Evolutionary conservation across 805 yeast genomes (phyloP).

Genomic region (Hanseniaspora taiwanica): DNA sequence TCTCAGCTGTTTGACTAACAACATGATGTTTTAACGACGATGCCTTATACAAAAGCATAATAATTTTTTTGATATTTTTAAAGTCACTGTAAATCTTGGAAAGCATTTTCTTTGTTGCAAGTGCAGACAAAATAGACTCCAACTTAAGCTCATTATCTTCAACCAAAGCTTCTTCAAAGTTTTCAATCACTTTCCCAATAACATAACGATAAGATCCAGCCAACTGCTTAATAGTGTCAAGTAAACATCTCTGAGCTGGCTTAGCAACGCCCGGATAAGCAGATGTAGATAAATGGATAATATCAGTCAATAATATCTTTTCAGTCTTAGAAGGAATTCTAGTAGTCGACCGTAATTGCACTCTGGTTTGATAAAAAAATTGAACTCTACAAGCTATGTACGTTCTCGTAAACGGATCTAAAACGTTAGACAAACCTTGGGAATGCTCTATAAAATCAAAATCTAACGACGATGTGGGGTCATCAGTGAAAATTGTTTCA

Average conservation of each 20-base stretch:
- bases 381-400: conserved; percentile 64
- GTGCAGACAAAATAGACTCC: conserved; percentile 49
- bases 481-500: conserved; percentile 46
- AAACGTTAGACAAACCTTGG: conserved; percentile 49
- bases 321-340: conserved; percentile 60
- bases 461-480: conserved; percentile 40
- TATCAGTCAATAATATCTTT: conserved; percentile 45
- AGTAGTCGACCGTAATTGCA: conserved; percentile 56
- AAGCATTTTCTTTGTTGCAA: conserved; percentile 44
- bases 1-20: conserved; percentile 31
- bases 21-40: conserved; percentile 39
- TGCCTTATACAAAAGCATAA: conserved; percentile 39
- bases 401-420: conserved; percentile 65
- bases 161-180: conserved; percentile 36
- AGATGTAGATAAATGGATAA: conserved; percentile 52
- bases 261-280: conserved; percentile 55
- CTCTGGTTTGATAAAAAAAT: conserved; percentile 62
- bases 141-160: conserved; percentile 39
- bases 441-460: conserved; percentile 42
- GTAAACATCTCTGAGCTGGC: conserved; percentile 55
- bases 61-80: conserved; percentile 34
- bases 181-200: conserved; percentile 34
- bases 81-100: conserved; percentile 46
- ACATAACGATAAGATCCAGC: conserved; percentile 51
- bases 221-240: conserved; percentile 56